phyloP scores from a whole-genome alignment of 129 eudicot species.

The Mikania micrantha region DNA sequence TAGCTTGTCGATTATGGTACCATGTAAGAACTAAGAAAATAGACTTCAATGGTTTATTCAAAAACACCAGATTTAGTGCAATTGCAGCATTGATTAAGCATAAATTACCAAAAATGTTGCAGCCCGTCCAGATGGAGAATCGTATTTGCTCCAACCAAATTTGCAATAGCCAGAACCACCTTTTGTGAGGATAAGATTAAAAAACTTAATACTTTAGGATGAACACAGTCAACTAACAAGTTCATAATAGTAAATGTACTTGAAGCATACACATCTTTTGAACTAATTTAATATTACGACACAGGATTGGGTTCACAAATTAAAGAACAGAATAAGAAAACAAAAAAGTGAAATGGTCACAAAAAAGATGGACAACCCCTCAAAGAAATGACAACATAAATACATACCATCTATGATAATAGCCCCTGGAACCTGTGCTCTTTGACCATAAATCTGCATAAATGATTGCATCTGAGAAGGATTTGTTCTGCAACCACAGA shows the following conservation, averaged over 20 bases:
- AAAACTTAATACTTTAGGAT: background rate
- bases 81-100: background rate
- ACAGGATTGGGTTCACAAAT: background rate
- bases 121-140: slow-evolving; percentile 74
- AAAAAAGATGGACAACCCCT: background rate
- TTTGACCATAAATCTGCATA: slow-evolving; percentile 71
- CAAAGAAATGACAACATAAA: background rate
- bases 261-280: background rate
- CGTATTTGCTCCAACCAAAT: slow-evolving; percentile 94
- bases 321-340: background rate
- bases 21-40: background rate
- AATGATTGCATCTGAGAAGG: slow-evolving; percentile 59
- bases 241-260: background rate
- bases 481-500: slow-evolving; percentile 46
- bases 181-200: slow-evolving; percentile 18
- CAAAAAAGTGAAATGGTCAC: background rate
- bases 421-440: slow-evolving; percentile 76
- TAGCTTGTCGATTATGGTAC: background rate
- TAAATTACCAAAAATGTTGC: slow-evolving; percentile 78
- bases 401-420: slow-evolving; percentile 74
- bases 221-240: slow-evolving; percentile 12
- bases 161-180: slow-evolving; percentile 99
- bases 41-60: too few relatives aligned
- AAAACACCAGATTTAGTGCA: too few relatives aligned
- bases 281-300: background rate